Evolutionary conservation across 139 green algal genomes (phyloP).

Genomic region (Volvox reticuliferus): DNA sequence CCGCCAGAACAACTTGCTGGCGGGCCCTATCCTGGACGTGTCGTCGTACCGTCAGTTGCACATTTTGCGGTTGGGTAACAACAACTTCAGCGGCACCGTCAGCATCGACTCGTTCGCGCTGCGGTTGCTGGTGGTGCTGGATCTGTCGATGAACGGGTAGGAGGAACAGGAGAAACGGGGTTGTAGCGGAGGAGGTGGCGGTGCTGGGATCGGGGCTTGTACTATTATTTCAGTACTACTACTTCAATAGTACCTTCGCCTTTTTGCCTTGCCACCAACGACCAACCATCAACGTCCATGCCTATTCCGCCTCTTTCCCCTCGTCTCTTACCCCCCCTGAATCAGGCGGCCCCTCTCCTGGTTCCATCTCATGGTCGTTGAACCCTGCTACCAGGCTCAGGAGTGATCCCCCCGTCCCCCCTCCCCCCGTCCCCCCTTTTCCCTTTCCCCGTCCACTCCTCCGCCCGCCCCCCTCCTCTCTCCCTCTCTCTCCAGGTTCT

Average conservation of each 20-base stretch:
- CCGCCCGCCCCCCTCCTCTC: background rate
- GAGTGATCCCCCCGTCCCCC: background rate
- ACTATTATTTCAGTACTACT: too few relatives aligned
- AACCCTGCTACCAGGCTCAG: too few relatives aligned
- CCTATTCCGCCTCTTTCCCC: too few relatives aligned
- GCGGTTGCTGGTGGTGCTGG: conserved; percentile 25
- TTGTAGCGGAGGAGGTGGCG: too few relatives aligned
- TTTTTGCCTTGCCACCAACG: too few relatives aligned
- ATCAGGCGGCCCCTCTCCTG: too few relatives aligned
- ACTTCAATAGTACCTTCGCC: too few relatives aligned
- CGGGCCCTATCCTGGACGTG: conserved; percentile 24
- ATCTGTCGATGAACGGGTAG: conserved; percentile 42
- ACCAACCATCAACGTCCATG: too few relatives aligned
- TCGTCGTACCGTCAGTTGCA: conserved; percentile 43
- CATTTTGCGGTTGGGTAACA: conserved; percentile 56
- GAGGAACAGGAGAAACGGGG: too few relatives aligned
- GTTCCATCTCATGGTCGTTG: too few relatives aligned
- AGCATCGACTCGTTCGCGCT: background rate
- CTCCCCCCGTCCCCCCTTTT: background rate
- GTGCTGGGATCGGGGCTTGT: too few relatives aligned
- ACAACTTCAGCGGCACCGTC: conserved; percentile 54
- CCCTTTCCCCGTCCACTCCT: background rate
- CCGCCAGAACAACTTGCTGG: conserved; percentile 44
- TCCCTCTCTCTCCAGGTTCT: conserved; percentile 15
- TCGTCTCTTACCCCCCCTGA: too few relatives aligned